Conservation (phyloP, 2,329 filamentous ascomycete species). For the Davidsoniella australis region DNA sequence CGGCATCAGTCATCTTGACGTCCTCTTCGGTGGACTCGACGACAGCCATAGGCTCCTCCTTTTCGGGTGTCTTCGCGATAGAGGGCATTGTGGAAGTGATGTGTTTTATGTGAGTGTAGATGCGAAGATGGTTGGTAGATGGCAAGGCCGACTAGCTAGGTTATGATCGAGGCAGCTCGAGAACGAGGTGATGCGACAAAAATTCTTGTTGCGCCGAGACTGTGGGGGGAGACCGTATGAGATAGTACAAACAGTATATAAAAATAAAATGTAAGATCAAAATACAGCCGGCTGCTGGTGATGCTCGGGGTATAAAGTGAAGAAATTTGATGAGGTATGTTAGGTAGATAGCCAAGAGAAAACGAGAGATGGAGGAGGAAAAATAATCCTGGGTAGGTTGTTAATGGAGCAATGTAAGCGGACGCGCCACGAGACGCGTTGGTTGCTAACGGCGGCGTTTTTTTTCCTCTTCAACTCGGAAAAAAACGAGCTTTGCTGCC, state of each 20-base stretch:
- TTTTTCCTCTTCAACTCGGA: neutral
- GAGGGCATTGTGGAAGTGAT: conserved; percentile 10
- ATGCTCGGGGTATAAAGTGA: too few relatives aligned
- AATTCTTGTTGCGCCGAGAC: too few relatives aligned
- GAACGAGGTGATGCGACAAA: too few relatives aligned
- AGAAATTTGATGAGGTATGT: too few relatives aligned
- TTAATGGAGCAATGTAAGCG: conserved; percentile 3
- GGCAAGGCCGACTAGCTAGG: too few relatives aligned
- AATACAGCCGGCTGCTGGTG: neutral
- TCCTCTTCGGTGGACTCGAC: conserved; percentile 13
- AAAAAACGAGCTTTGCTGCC: too few relatives aligned
- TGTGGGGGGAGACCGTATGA: too few relatives aligned
- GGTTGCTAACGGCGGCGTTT: neutral
- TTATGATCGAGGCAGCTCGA: too few relatives aligned
- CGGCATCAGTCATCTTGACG: conserved; percentile 17
- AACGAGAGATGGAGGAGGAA: neutral
- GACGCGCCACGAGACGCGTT: conserved; percentile 4
- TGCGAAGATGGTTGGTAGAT: too few relatives aligned
- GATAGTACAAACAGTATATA: too few relatives aligned
- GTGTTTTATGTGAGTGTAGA: neutral
- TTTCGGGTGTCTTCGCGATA: conserved; percentile 12
- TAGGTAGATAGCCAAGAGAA: too few relatives aligned
- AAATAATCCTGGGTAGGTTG: conserved; percentile 2
- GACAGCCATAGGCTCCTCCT: conserved; percentile 12
- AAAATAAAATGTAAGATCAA: neutral